Conservation (phyloP, 352 stramenopile species). For the Thalassiosira livingstoniorum region DNA sequence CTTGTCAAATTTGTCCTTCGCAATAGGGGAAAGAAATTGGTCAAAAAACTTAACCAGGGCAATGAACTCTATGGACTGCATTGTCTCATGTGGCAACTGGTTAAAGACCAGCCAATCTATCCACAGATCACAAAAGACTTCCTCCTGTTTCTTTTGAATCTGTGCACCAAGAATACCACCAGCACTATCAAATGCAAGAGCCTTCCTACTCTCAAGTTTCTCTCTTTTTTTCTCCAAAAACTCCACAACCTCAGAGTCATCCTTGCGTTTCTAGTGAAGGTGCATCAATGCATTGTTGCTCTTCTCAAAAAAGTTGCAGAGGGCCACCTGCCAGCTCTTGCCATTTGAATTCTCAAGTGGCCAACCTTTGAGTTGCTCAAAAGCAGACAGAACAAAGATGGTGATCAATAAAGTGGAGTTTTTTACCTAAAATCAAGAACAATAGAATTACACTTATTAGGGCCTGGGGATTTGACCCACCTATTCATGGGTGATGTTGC, state of each 20-base stretch:
- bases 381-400: too few relatives aligned
- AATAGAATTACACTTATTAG: too few relatives aligned
- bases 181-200: background rate
- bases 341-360: background rate
- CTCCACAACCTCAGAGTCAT: background rate
- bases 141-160: background rate
- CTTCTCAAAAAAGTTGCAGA: background rate
- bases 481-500: too few relatives aligned
- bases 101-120: background rate
- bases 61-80: conserved; percentile 1
- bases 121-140: background rate
- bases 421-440: too few relatives aligned
- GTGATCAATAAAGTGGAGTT: too few relatives aligned
- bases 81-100: background rate
- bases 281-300: background rate
- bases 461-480: too few relatives aligned
- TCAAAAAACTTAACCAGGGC: background rate
- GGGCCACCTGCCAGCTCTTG: background rate
- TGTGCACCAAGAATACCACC: background rate
- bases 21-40: background rate
- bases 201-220: background rate
- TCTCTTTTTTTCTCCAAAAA: background rate
- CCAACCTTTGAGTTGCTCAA: too few relatives aligned
- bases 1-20: background rate
- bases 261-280: background rate